Base-by-base conservation (phyloP, 1,284 basidiomycete genomes). In the Leccinum fallax region DNA sequence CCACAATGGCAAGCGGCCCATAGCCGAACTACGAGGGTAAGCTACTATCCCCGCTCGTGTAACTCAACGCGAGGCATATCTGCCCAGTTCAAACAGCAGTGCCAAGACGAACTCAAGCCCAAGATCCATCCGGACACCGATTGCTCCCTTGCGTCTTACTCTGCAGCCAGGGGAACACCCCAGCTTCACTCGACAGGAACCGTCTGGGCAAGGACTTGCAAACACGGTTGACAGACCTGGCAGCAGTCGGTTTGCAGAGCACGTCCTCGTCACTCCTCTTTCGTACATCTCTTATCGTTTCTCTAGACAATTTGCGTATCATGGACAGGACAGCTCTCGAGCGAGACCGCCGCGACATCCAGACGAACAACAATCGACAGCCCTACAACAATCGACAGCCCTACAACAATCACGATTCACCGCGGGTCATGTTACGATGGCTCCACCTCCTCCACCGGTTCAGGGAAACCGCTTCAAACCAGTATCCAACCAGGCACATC, bases 1-100 rank as follows among this genome's bases (percentile, higher is more conserved):
- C 67, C 66, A 67, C 6, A 88, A 89, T 65, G 84, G 86, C 53
- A 92, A 92, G 69, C 83, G 90, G n/a, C 78, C 77, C 58, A 83
- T 85, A 77, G 66, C 73, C 15, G 79, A 81, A 55, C 65, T 69
- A 55, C 78, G 79, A 63, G 77, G 79, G 87, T 88, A 69, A 74
- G 79, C 66, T 60, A 58, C 59, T 40, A 57, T 19, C 60, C 57
- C 57, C 59, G 24, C 38, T 56, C 67, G 4, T 51, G 36, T 40
- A 36, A 54, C 56, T 60, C 57, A 57, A 66, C 56, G 69, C 58
- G 46, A 54, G 65, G 64, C 62, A 46, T 62, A 56, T 51, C 6
- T 61, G n/a, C 34, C 57, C 60, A 67, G 65, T 46, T 69, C 67
- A 61, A 58, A 59, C 32, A 67, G 66, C 51, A 77, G 76, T 56